phyloP scores from a whole-genome alignment of 352 stramenopile genomes.

The Phytopythium delawarense region DNA sequence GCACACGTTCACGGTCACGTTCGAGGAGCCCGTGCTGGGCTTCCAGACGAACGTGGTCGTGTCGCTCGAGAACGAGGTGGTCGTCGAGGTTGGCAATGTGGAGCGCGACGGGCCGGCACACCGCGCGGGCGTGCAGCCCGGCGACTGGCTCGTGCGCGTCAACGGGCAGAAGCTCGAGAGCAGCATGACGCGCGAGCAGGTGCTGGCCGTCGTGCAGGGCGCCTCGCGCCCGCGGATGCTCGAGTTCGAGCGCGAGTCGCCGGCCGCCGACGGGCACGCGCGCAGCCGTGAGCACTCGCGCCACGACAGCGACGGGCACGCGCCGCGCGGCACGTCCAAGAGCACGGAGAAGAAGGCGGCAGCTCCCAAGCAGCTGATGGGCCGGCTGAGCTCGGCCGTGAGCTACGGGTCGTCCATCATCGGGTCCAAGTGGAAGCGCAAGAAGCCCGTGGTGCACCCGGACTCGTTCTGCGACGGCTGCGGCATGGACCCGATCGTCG shows the following conservation, averaged over 20 bases:
- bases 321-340: constrained; percentile 21
- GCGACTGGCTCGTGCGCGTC: constrained; percentile 56
- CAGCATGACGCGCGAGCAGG: constrained; percentile 57
- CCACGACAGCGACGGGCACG: constrained; percentile 24
- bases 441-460: constrained; percentile 58
- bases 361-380: constrained; percentile 30
- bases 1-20: constrained; percentile 64
- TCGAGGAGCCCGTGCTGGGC: constrained; percentile 45
- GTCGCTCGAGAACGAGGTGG: constrained; percentile 43
- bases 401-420: constrained; percentile 59
- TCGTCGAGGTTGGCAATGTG: constrained; percentile 51
- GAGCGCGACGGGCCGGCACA: constrained; percentile 49
- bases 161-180: constrained; percentile 57
- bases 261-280: background rate
- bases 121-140: constrained; percentile 46
- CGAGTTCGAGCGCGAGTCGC: constrained; percentile 40
- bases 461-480: constrained; percentile 73
- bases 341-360: constrained; percentile 39
- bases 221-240: constrained; percentile 47
- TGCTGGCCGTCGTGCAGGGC: constrained; percentile 53
- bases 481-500: constrained; percentile 60
- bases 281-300: too few relatives aligned
- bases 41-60: constrained; percentile 54
- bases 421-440: constrained; percentile 59
- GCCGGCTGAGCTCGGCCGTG: constrained; percentile 56